Base-by-base conservation (phyloP, 1,284 basidiomycete species). In the Sporisorium reilianum region DNA sequence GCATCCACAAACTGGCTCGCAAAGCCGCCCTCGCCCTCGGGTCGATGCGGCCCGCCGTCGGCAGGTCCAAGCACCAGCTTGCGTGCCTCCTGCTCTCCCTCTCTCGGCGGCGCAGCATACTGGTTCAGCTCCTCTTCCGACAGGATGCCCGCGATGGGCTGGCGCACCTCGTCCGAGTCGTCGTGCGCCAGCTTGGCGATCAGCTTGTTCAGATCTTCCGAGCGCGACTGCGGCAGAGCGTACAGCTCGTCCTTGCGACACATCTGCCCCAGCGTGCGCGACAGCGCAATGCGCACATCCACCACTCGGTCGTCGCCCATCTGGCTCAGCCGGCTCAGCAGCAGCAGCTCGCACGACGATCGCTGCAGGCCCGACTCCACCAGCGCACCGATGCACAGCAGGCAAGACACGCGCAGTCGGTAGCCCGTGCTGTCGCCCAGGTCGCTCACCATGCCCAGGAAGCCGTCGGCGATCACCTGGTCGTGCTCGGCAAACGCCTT, bases 211-310 rank as follows among this genome's bases (percentile, higher is more conserved):
- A 85, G 64, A 5, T 66, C 62, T 3, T 71, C 46, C 0, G 66
- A 66, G 9, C 74, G 45, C n/a, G 77, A 77, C 32, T 81, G 72
- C 0, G 78, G 59, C 32, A 76, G 64, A 10, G 80, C 79, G 57
- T 84, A 85, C 18, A 84, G 78, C 76, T 76, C 72, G 60, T 82
- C 69, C 34, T 62, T 64, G 46, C 68, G 57, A 40, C 73, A 88
- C 52, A 91, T 84, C 44, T 86, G 83, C 40, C 89, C 88, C 22
- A 90, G 85, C 32, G 92, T 87, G 46, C 92, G 89, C 14, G 94
- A 91, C 1, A 95, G 88, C 8, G 90, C 91, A 63, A 97, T 93
- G 44, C 94, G 89, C 49, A 98, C 94, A 78, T 95, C 94, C 52
- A 93, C 87, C 25, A 97, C 90, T n/a, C 81, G 84, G 65, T 83